Conservation (phyloP, 768 basidiomycete species). For the Boletus rubropictus region DNA sequence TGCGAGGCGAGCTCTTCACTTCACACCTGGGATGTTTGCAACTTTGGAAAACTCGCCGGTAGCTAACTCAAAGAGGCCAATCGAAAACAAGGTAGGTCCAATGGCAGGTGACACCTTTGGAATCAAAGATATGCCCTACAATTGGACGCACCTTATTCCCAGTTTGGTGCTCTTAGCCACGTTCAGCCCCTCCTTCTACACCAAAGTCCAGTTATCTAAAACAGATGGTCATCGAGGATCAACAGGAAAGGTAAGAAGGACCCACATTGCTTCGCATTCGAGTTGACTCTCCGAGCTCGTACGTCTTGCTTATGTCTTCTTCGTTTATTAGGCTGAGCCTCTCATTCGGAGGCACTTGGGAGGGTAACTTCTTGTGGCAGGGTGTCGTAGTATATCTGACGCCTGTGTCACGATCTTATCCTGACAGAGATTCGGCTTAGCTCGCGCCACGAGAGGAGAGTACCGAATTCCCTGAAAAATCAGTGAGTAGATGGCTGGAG, state of each 20-base stretch:
- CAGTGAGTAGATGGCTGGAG: not conserved
- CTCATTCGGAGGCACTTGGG: conserved; percentile 7
- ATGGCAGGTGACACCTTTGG: conserved; percentile 8
- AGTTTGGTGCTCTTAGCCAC: not conserved
- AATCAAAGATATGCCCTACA: conserved; percentile 10
- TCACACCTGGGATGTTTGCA: too few species aligned
- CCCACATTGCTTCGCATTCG: not conserved
- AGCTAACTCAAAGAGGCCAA: not conserved
- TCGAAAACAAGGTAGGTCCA: conserved; percentile 17
- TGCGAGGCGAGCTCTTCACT: too few species aligned
- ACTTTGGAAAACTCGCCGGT: too few species aligned
- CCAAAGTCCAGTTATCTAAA: not conserved
- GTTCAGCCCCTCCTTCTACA: too few species aligned
- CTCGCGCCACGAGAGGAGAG: conserved; percentile 8
- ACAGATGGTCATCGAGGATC: not conserved
- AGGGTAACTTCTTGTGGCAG: conserved; percentile 2
- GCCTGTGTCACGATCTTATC: conserved; percentile 1
- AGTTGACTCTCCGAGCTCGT: not conserved
- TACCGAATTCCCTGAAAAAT: not conserved
- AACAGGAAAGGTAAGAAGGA: too few species aligned
- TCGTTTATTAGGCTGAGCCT: not conserved
- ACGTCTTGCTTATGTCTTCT: not conserved
- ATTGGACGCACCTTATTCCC: conserved; percentile 23
- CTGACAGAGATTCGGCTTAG: not conserved
- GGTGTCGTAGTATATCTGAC: not conserved